Conservation (phyloP, 305 asterid species). For the Ilex paraguariensis region DNA sequence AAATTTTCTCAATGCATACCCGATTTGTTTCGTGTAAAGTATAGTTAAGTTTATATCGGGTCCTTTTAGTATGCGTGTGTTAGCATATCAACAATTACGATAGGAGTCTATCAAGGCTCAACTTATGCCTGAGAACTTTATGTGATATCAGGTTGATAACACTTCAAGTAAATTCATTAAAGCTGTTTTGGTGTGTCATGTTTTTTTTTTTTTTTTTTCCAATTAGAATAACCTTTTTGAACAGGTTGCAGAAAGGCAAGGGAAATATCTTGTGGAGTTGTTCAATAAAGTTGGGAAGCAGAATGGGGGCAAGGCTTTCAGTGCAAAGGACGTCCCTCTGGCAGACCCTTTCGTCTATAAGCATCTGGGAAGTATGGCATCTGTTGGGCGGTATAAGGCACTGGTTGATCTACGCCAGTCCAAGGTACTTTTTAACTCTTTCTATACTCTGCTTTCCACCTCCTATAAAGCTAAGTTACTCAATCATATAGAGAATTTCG, state of each 20-base stretch:
- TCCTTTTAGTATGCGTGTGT: no score
- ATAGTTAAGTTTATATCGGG: no score
- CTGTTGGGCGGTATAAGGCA: conserved; percentile 76
- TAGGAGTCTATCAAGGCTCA: no score
- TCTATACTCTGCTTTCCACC: no score
- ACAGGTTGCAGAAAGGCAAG: conserved; percentile 87
- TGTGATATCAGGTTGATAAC: no score
- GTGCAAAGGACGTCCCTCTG: conserved; percentile 43
- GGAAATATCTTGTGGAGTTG: conserved; percentile 65
- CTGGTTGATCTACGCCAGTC: conserved; percentile 76
- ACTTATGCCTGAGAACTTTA: no score
- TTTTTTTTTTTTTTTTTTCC: no score
- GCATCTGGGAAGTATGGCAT: conserved; percentile 58
- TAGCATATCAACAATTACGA: no score
- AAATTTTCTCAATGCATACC: background rate
- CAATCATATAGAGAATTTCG: no score
- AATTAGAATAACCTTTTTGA: background rate
- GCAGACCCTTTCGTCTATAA: conserved; percentile 71
- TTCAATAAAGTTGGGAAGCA: conserved; percentile 46
- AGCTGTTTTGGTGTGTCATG: background rate
- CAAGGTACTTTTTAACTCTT: conserved; percentile 45
- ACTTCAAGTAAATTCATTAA: no score
- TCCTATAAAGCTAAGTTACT: no score
- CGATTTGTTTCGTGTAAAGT: no score
- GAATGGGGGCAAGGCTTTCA: conserved; percentile 56